Conservation (phyloP, 2,329 filamentous ascomycete genomes). For the Chaetomiaceae sp. region DNA sequence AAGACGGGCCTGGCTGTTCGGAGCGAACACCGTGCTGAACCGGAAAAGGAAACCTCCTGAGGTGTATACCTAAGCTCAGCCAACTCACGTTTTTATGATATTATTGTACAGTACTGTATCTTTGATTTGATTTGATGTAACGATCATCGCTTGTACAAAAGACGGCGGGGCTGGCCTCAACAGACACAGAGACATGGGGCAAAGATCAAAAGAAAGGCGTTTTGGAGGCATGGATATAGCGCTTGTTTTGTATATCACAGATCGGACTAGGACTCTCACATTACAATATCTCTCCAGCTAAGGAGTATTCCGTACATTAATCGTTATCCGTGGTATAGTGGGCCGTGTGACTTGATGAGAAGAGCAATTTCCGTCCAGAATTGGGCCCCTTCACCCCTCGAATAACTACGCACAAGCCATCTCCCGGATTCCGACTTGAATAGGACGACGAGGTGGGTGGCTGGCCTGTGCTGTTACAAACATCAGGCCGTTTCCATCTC, state of each 20-base stretch:
- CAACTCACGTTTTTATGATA: neutral
- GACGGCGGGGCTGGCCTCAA: no score
- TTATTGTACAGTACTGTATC: slow-evolving; percentile 4
- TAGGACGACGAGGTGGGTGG: neutral
- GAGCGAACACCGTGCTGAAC: neutral
- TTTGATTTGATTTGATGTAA: neutral
- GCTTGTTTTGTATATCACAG: neutral
- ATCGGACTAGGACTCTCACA: no score
- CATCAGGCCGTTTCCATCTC: neutral
- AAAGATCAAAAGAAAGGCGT: neutral
- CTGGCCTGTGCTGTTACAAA: no score
- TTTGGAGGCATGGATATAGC: neutral
- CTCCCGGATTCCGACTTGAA: slow-evolving; percentile 1
- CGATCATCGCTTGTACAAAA: neutral
- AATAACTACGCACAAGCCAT: no score
- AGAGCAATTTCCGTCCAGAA: no score
- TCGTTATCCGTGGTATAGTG: no score
- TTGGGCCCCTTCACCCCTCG: no score
- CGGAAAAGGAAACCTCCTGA: neutral
- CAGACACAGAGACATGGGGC: neutral
- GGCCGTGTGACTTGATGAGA: no score
- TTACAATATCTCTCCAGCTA: no score
- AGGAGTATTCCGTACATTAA: no score
- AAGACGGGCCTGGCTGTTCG: slow-evolving; percentile 49
- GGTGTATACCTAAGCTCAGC: no score